Conservation (phyloP, 2,329 filamentous ascomycete species). For the Diaporthe vexans region DNA sequence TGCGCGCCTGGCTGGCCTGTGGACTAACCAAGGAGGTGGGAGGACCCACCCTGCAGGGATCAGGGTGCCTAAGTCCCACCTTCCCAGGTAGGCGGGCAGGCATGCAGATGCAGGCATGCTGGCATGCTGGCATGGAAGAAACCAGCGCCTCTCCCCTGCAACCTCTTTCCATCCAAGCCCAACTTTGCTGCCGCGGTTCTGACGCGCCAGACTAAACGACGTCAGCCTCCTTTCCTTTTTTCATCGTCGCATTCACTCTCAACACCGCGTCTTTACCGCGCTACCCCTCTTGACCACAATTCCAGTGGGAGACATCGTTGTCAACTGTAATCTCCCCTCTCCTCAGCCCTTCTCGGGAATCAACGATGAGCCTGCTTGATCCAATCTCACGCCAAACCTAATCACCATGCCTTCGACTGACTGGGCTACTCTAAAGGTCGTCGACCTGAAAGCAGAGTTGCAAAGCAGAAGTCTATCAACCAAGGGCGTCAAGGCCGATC, state of each 20-base stretch:
- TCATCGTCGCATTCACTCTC: conserved; percentile 23
- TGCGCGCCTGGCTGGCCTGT: background rate
- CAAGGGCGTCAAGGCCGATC: conserved; percentile 79
- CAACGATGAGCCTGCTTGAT: conserved; percentile 34
- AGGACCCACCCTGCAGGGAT: conserved; percentile 12
- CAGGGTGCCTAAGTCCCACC: background rate
- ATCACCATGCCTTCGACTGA: conserved; percentile 60
- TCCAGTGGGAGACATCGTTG: background rate
- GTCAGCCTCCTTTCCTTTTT: conserved; percentile 35
- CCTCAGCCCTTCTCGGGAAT: background rate
- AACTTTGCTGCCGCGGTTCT: conserved; percentile 38
- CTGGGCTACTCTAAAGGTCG: conserved; percentile 76
- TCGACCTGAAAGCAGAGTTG: conserved; percentile 81
- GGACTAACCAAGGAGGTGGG: conserved; percentile 4
- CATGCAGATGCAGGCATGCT: background rate
- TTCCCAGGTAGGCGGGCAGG: background rate
- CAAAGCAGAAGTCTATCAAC: conserved; percentile 78
- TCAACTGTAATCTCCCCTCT: background rate
- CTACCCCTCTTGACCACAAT: background rate
- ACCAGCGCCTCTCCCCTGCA: conserved; percentile 34
- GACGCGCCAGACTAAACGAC: conserved; percentile 39
- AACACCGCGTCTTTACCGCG: background rate
- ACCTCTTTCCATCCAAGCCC: conserved; percentile 30
- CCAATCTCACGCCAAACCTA: conserved; percentile 35
- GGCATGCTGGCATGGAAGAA: conserved; percentile 18